Base-by-base conservation (phyloP, 2,329 filamentous ascomycete species). In the Decorospora gaudefroyi region DNA sequence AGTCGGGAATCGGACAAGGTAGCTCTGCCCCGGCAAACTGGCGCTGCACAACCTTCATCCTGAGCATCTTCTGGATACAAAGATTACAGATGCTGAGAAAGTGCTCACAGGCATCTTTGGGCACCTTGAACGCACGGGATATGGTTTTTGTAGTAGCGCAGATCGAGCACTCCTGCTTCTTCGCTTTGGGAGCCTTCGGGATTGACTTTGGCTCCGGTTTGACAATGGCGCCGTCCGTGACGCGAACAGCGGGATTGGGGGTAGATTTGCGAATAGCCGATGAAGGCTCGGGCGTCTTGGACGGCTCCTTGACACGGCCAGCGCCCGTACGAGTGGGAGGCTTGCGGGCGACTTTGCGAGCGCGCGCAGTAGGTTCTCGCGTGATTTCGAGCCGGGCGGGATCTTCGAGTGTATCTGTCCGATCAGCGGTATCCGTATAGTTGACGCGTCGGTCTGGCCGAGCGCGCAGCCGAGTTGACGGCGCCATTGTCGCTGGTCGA, bases 1-100 rank as follows among this genome's bases (percentile, higher is more conserved):
- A 65, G 1, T 39, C 22, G 4, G 33, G 34, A 12, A 55, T 53
- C 5, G 50, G 49, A 27, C 59, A 65, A 1, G 29, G 22, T 6
- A 62, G 26, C 7, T 45, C 42, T 2, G 49, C 49, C 2, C 59
- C 53, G 6, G 15, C 16, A 3, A 65, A 44, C 6, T 52, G 43
- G 4, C 50, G 49, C 4, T 45, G 32, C 1, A 26, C 16, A 1
- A 61, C 49, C 44, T 55, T 60, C 1, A 42, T 36, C 39, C 51
- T 55, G 25, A 65, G 27, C 44, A 59, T 46, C 15, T 47, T 55
- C 15, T 41, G 34, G 11, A 65, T 38, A 41, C 61, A 65, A 2
- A 15, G 2, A n/a, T 36, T 48, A 36, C 62, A 66, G 12, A 48
- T 56, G 16, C 32, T 27, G 7, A 45, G 16, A 38, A 62, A 57